These are phyloP conservation scores for Fusarium floridanum DNA, from an alignment of 2,329 filamentous ascomycete species.

Conservation along the genomic window DNA sequence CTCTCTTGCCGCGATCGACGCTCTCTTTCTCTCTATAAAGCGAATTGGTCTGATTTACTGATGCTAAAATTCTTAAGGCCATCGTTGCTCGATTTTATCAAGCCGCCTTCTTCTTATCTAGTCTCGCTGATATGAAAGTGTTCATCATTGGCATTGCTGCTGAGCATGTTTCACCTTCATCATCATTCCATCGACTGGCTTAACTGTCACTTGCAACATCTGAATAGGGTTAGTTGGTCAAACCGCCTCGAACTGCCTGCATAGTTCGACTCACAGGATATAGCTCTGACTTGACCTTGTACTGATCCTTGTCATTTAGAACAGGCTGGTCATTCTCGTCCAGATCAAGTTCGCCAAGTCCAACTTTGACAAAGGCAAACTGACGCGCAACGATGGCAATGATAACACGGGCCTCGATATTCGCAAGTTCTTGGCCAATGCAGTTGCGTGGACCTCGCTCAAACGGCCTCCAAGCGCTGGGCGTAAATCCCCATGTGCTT, in stretches of 20 bases:
- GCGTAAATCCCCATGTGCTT: neutral
- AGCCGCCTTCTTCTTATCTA: too few relatives aligned
- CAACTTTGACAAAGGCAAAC: slow-evolving; percentile 2
- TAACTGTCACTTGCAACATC: neutral
- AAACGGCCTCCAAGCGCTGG: slow-evolving; percentile 11
- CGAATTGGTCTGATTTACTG: too few relatives aligned
- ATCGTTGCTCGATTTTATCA: too few relatives aligned
- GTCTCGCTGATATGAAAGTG: too few relatives aligned
- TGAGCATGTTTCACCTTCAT: neutral
- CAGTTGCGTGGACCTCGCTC: slow-evolving; percentile 10
- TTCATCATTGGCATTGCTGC: neutral
- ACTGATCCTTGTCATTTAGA: neutral
- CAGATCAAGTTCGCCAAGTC: slow-evolving; percentile 4
- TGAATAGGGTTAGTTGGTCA: neutral
- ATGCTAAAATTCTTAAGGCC: too few relatives aligned
- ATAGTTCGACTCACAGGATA: neutral
- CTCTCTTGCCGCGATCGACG: too few relatives aligned
- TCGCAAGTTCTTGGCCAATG: slow-evolving; percentile 11
- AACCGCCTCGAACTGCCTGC: neutral
- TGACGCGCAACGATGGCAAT: slow-evolving; percentile 4
- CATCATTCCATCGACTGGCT: slow-evolving; percentile 3
- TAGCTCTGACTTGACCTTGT: neutral
- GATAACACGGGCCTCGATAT: slow-evolving; percentile 6
- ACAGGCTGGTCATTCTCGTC: neutral
- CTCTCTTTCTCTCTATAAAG: too few relatives aligned